Percentiles rank a stretch among this genome's conserved stretches.
Conservation (phyloP, 2,329 filamentous ascomycete genomes). For the Ophiobolus disseminans region DNA sequence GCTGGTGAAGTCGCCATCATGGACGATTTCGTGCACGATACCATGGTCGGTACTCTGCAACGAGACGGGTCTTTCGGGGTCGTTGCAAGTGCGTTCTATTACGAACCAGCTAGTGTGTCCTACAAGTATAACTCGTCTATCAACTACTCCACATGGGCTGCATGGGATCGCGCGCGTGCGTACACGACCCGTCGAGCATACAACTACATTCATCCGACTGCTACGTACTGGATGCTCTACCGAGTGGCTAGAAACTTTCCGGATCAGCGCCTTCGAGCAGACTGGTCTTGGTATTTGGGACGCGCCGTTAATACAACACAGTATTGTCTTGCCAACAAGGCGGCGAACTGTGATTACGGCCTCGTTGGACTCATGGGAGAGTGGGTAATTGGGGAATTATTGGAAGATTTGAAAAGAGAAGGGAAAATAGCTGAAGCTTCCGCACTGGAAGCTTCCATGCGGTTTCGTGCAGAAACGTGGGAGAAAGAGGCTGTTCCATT, state of each 20-base stretch:
- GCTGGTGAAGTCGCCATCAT: constrained; percentile 59
- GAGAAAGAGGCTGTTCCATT: constrained; percentile 61
- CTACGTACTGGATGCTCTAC: constrained; percentile 66
- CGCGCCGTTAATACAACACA: constrained; percentile 62
- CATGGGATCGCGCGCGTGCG: constrained; percentile 59
- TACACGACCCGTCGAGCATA: constrained; percentile 61
- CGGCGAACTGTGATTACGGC: constrained; percentile 49
- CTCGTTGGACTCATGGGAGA: constrained; percentile 66
- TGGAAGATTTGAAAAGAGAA: constrained; percentile 60
- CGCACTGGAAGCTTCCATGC: constrained; percentile 57
- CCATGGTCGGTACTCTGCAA: constrained; percentile 58
- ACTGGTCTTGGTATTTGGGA: constrained; percentile 63
- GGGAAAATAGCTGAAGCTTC: constrained; percentile 50
- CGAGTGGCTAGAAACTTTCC: constrained; percentile 61
- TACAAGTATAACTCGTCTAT: constrained; percentile 56
- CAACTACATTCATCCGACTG: constrained; percentile 65
- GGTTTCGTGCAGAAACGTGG: constrained; percentile 59
- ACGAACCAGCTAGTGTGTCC: constrained; percentile 55
- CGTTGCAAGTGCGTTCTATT: constrained; percentile 64
- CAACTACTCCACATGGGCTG: constrained; percentile 60
- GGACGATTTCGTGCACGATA: constrained; percentile 61
- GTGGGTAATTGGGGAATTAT: constrained; percentile 62
- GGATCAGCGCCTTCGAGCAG: constrained; percentile 49
- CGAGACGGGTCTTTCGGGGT: constrained; percentile 55
- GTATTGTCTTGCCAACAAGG: constrained; percentile 46